A percentile compares a stretch with the other conserved stretches of the same genome.
These are phyloP conservation scores for Shiraia bambusicola DNA, from an alignment of 2,329 filamentous ascomycete genomes.

Conservation along the genomic window DNA sequence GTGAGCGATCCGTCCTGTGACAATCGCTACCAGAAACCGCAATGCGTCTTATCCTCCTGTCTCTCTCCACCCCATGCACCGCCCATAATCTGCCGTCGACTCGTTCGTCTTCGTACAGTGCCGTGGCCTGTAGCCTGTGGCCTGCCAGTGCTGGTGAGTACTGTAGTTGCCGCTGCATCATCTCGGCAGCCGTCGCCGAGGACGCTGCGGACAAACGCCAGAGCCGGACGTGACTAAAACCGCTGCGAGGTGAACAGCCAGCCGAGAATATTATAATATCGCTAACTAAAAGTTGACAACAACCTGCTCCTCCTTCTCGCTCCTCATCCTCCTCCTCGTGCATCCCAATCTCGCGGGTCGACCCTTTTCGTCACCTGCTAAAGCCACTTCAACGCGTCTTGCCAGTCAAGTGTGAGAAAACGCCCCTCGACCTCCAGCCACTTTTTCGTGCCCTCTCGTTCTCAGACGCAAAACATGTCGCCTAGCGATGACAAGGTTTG, in stretches of 20 bases:
- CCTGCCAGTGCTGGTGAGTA: too few relatives aligned
- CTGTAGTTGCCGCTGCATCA: slow-evolving; percentile 21
- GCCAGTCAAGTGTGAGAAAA: slow-evolving; percentile 24
- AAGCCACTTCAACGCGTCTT: slow-evolving; percentile 20
- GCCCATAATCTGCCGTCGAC: slow-evolving; percentile 11
- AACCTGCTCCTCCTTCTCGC: not conserved
- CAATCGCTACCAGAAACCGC: slow-evolving; percentile 23
- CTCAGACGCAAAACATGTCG: slow-evolving; percentile 39
- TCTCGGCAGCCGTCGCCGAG: slow-evolving; percentile 29
- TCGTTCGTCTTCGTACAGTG: too few relatives aligned
- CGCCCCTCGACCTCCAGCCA: slow-evolving; percentile 1
- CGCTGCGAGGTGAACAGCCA: slow-evolving; percentile 7
- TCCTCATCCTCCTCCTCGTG: slow-evolving; percentile 10
- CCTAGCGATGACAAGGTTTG: slow-evolving; percentile 44
- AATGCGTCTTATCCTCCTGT: slow-evolving; percentile 16
- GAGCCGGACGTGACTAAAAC: slow-evolving; percentile 25
- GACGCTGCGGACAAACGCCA: slow-evolving; percentile 21
- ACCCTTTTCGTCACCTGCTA: slow-evolving; percentile 37
- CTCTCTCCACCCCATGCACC: not conserved
- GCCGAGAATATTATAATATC: not conserved
- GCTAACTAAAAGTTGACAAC: slow-evolving; percentile 5
- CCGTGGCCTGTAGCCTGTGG: too few relatives aligned
- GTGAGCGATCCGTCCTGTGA: too few relatives aligned
- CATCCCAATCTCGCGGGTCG: slow-evolving; percentile 34
- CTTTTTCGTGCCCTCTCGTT: too few relatives aligned